phyloP scores from a whole-genome alignment of 495 filamentous ascomycete species.

The Neurospora terricola region DNA sequence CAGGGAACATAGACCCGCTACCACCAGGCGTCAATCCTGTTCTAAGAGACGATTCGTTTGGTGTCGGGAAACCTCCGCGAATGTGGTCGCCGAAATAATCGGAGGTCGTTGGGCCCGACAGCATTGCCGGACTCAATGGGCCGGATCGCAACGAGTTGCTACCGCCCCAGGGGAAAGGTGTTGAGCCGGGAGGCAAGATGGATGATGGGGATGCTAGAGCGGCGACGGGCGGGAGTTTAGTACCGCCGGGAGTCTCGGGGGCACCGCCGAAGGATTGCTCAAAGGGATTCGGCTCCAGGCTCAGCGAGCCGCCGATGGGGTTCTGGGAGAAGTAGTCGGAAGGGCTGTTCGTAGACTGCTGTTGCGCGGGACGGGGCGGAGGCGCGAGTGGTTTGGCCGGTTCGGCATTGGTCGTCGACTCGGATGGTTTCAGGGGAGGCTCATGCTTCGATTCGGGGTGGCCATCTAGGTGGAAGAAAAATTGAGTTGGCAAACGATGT shows the following conservation, averaged over 20 bases:
- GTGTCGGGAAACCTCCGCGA: slow-evolving; percentile 79
- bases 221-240: slow-evolving; percentile 82
- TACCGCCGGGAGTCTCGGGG: slow-evolving; percentile 78
- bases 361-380: slow-evolving; percentile 60
- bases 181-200: slow-evolving; percentile 55
- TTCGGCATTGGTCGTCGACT: slow-evolving; percentile 28
- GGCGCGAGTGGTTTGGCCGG: slow-evolving; percentile 57
- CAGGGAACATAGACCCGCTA: slow-evolving; percentile 95
- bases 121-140: slow-evolving; percentile 94
- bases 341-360: slow-evolving; percentile 40
- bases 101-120: slow-evolving; percentile 64
- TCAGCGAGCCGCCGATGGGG: slow-evolving; percentile 45
- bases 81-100: slow-evolving; percentile 70
- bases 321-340: slow-evolving; percentile 64
- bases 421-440: slow-evolving; percentile 21
- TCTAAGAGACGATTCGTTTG: slow-evolving; percentile 90
- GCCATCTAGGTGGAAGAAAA: slow-evolving; percentile 9
- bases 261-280: slow-evolving; percentile 77
- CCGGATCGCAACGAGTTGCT: slow-evolving; percentile 75
- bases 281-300: slow-evolving; percentile 89
- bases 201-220: slow-evolving; percentile 85
- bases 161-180: slow-evolving; percentile 66
- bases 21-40: slow-evolving; percentile 91
- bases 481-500: slow-evolving; percentile 16
- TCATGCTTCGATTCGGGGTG: slow-evolving; percentile 30